Base-by-base conservation (phyloP, 1,284 basidiomycete species). In the Flammula alnicola region DNA sequence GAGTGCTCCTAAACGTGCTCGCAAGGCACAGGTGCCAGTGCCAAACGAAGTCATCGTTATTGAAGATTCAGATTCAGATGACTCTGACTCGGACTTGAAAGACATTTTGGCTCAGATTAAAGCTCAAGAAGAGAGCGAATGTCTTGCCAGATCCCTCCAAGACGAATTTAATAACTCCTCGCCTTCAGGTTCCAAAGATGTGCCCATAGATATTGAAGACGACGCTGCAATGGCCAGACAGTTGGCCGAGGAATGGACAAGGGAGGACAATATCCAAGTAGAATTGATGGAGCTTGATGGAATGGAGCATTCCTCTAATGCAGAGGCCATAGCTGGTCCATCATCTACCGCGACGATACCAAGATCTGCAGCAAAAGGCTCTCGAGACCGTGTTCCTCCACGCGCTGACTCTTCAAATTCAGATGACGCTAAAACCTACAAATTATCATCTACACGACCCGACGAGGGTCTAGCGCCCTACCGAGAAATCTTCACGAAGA, bases 41-140 rank as follows among this genome's bases (percentile, higher is more conserved):
- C 26, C 25, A 16, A 32, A 48, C 26, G 61, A 63, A 25, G 49
- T 62, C 22, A 59, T 66, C 29, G 51, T 53, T 12, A 55, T 65
- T 42, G 62, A 61, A n/a, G 67, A 71, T 32, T 53, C 56, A 19
- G 55, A 51, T 27, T 29, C 33, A 35, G 56, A 46, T 25, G 59
- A 55, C 11, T 72, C 75, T 14, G 71, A 73, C 23, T n/a, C n/a
- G n/a, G 69, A 74, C 36, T 47, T 77, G n/a, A 65, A 69, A 35
- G 56, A 53, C 11, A 71, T 77, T 14, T 59, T 78, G 11, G 64
- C 68, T 1, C 72, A 62, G 26, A 77, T 77, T 19, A 63, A 71
- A 38, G 69, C 71, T 27, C 73, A 73, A 44, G 75, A 78, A 56
- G 67, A 70, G 48, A 76, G 71, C 53, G 76, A 77, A 58, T 67